Evolutionary conservation across 768 basidiomycete genomes (phyloP), one percentile per base, ranked within the genome.

Genomic region (Punctularia strigosozonata): DNA sequence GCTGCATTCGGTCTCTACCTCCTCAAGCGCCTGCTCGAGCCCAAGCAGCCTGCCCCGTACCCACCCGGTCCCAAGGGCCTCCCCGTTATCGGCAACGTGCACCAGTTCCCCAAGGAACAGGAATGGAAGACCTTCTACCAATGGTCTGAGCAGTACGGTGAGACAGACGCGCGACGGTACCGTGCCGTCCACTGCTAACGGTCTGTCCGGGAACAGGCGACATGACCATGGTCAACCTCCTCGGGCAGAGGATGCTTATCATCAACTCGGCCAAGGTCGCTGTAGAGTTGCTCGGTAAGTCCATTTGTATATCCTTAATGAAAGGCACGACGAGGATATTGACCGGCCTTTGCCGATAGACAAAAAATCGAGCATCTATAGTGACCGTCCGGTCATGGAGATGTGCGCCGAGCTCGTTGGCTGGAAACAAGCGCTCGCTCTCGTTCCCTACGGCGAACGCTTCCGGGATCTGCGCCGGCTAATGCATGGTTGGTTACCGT

Each of bases 101-200:
- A 44, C 18, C 49, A 55, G 31, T 46, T 58, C 35, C 58, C 54
- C 14, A 41, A 40, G 4, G 25, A 39, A 12, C 38, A 55, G 19
- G 42, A 53, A n/a, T 56, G 50, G 49, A 34, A 39, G 8, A 47
- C 44, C 2, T 61, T 55, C 37, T 32, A 47, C 0, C 25, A 45
- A 20, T 57, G 54, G 56, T 46, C 48, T 5, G 38, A 51, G 19
- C 47, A 36, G 26, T 61, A 53, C 46, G 59, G 59, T 53, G n/a
- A n/a, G n/a, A n/a, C n/a, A n/a, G n/a, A n/a, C n/a, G n/a, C n/a
- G n/a, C n/a, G n/a, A n/a, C n/a, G n/a, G n/a, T n/a, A n/a, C n/a
- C n/a, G n/a, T n/a, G n/a, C n/a, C n/a, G n/a, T n/a, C n/a, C n/a
- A n/a, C n/a, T n/a, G n/a, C n/a, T n/a, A n/a, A n/a, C n/a, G n/a